Evolutionary conservation across 2,329 filamentous ascomycete species (phyloP).

Genomic region (Blastomyces gilchristii): DNA sequence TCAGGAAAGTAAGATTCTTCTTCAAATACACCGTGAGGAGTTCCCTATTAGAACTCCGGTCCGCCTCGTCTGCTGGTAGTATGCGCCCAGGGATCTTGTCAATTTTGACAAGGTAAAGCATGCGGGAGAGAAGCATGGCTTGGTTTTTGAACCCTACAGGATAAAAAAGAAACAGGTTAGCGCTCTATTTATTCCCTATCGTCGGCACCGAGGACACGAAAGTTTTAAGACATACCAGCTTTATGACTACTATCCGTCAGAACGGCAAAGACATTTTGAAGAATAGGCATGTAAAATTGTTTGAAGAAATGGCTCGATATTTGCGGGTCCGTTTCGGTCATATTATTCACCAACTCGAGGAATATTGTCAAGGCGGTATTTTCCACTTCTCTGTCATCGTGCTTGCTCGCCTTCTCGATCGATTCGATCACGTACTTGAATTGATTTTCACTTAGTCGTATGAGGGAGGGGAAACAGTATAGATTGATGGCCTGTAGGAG

Average conservation of each 20-base stretch:
- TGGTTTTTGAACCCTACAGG: slow-evolving; percentile 79
- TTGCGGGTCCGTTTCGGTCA: slow-evolving; percentile 76
- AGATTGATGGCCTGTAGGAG: slow-evolving; percentile 90
- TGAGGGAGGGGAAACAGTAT: slow-evolving; percentile 87
- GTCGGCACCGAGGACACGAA: background rate
- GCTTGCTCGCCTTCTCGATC: slow-evolving; percentile 99
- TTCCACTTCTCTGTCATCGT: slow-evolving; percentile 97
- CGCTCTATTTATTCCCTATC: no score
- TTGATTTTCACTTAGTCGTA: slow-evolving; percentile 88
- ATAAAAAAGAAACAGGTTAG: background rate
- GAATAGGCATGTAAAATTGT: slow-evolving; percentile 87
- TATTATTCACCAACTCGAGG: slow-evolving; percentile 92
- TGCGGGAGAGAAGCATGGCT: slow-evolving; percentile 81
- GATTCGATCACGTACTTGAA: slow-evolving; percentile 99
- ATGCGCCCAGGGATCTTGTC: slow-evolving; percentile 81
- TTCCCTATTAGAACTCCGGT: slow-evolving; percentile 79
- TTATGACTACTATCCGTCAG: slow-evolving; percentile 97
- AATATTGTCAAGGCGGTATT: slow-evolving; percentile 96
- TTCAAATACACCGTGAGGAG: slow-evolving; percentile 47
- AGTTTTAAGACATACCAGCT: slow-evolving; percentile 46
- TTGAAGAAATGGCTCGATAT: slow-evolving; percentile 96
- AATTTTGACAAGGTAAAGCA: slow-evolving; percentile 89
- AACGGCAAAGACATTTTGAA: slow-evolving; percentile 98
- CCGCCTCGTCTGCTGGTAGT: slow-evolving; percentile 74
- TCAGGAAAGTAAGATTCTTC: slow-evolving; percentile 52